Base-by-base conservation (phyloP, 345 rosid species). In the Dimocarpus longan region DNA sequence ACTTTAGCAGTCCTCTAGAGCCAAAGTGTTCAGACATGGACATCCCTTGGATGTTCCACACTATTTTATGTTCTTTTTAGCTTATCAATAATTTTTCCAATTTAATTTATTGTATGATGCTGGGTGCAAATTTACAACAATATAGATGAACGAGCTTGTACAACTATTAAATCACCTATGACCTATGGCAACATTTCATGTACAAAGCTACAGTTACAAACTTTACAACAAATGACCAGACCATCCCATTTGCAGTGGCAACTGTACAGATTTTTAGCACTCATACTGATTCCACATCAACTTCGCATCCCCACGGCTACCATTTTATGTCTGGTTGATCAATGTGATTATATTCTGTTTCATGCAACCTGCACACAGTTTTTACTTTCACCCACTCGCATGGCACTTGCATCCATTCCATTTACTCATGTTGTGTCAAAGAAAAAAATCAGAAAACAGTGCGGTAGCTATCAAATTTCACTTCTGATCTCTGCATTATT, bases 241-340 rank as follows among this genome's bases (percentile, higher is more conserved):
- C 19, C 9, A 8, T 5, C 39, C 69, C 19, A 66, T 66, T 65
- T 48, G n/a, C 40, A 22, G 21, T 0, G 52, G 18, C 78, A 0
- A 44, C 70, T 7, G 44, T 62, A 74, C 60, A 74, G 42, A 75
- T 75, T 64, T 43, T 60, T 42, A 64, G 9, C 60, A 73, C 11
- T 21, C 28, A 10, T 9, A 43, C 52, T 43, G 10, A 43, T 10
- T 73, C 48, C n/a, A 39, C 13, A 71, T 46, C 50, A 3, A 11
- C 10, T 15, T 37, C 26, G n/a, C 66, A 22, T 62, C 28, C 24
- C 13, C 13, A 28, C 4, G 2, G 37, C 37, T 32, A 71, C 13
- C 42, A 52, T 19, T 37, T 56, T 7, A 26, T 26, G 21, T 13
- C 19, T 8, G 5, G 78, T 42, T 10, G 63, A 64, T 65, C 70